Conservation (phyloP, 2,329 filamentous ascomycete genomes). For the Ophiostoma sp. region DNA sequence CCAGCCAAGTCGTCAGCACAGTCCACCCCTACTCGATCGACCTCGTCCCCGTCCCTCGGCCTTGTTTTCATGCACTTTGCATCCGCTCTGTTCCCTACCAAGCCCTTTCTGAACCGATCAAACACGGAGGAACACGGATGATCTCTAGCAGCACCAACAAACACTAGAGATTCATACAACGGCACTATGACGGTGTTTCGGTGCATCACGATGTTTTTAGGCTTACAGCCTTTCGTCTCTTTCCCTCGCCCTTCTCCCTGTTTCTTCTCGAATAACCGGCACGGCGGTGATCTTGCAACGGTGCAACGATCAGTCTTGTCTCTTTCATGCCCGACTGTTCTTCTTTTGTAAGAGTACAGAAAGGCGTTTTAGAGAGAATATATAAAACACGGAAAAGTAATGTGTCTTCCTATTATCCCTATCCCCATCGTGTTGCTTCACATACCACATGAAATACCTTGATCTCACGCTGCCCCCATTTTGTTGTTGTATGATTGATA, state of each 20-base stretch:
- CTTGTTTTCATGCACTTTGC: neutral
- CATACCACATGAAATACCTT: neutral
- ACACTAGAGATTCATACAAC: neutral
- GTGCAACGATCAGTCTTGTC: neutral
- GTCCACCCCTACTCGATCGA: neutral
- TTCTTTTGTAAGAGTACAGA: neutral
- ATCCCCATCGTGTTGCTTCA: neutral
- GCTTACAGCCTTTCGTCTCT: neutral
- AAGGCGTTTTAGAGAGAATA: neutral
- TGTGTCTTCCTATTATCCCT: conserved; percentile 12
- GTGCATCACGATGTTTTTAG: neutral
- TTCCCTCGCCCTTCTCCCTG: neutral
- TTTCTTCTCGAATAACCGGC: neutral
- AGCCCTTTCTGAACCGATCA: no score
- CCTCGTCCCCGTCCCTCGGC: neutral
- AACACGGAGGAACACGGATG: neutral
- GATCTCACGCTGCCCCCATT: neutral
- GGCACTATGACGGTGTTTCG: neutral
- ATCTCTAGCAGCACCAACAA: no score
- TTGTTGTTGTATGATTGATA: neutral
- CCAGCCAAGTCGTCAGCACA: neutral
- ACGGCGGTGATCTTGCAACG: conserved; percentile 14
- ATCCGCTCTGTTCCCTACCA: neutral
- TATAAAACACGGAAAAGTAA: conserved; percentile 17
- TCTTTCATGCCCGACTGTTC: neutral